Evolutionary conservation across 164 flowering plant species (phyloP).

Genomic region (Malania oleifera): DNA sequence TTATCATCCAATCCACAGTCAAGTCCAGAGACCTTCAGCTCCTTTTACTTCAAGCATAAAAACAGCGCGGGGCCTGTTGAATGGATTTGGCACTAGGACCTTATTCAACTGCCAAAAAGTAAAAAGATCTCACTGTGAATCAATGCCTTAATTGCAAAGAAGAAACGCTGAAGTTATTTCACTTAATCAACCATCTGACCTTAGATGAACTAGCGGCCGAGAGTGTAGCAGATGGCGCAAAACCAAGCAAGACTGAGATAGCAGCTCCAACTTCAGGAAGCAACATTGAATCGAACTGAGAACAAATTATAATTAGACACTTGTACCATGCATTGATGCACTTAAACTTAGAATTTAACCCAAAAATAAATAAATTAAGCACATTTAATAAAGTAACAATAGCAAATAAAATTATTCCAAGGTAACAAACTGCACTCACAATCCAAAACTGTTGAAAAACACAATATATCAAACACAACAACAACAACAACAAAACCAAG

Average conservation of each 20-base stretch:
- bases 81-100: conserved; percentile 81
- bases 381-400: too few relatives aligned
- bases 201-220: conserved; percentile 58
- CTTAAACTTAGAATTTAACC: not conserved
- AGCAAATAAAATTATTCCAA: too few relatives aligned
- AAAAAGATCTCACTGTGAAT: not conserved
- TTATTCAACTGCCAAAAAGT: conserved; percentile 61
- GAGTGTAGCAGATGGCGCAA: conserved; percentile 70
- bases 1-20: conserved; percentile 1
- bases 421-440: too few relatives aligned
- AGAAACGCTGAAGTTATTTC: not conserved
- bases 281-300: conserved; percentile 45
- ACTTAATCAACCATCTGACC: conserved; percentile 27
- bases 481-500: too few relatives aligned
- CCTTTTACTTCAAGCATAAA: conserved; percentile 64
- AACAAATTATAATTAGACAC: not conserved
- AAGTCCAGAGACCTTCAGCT: conserved; percentile 41
- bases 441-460: too few relatives aligned
- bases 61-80: conserved; percentile 78
- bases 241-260: conserved; percentile 81
- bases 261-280: conserved; percentile 72
- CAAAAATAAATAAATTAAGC: not conserved
- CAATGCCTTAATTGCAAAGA: not conserved
- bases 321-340: not conserved
- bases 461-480: too few relatives aligned